Evolutionary conservation across 805 yeast genomes (phyloP), one percentile per base, ranked within the genome.

Genomic region (Blastobotrys terrestris): DNA sequence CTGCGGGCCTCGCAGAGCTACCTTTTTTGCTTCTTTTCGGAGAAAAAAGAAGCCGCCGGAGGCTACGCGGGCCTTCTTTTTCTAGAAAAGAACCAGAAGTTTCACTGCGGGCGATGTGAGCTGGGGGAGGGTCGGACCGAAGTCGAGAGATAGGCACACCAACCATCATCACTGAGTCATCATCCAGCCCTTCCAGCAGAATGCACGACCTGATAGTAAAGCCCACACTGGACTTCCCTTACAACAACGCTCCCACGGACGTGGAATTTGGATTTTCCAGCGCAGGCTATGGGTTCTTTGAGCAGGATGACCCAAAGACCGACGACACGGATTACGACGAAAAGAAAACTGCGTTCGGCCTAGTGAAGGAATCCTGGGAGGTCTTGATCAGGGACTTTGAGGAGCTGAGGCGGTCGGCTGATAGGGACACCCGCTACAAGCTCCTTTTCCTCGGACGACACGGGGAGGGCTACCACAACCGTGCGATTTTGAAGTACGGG

Each of bases 381-480:
- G 63, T 66, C 19, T 61, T 72, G 2, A 26, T 43, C 3, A 46
- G 52, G 1, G 58, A 67, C 16, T 61, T 78, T 16, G 56, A 63
- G 3, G 57, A 62, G 15, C 66, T 78, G 56, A 46, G 46, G 22
- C 22, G 47, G 7, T n/a, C 31, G 1, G 77, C 71, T 21, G 59
- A 58, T 2, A 44, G 44, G 1, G 70, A 57, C 31, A 44, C 60
- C n/a, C 47, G 55, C 14, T 78, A 77, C 63, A 78, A 78, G 62
- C 58, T 78, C 7, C 62, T 78, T 39, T 72, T 72, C 53, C 65
- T 77, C 39, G 80, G 77, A 2, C 70, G 83, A 52, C 83, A 78
- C 54, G 81, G 81, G 3, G 78, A 78, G 58, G 83, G 81, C 1
- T 77, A 60, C 60, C 82, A 78, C 60, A 78, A 78, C 58, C 60